A percentile compares a stretch with the other conserved stretches of the same genome.
phyloP scores from a whole-genome alignment of 495 filamentous ascomycete species.

The Tuber umbilicatum region DNA sequence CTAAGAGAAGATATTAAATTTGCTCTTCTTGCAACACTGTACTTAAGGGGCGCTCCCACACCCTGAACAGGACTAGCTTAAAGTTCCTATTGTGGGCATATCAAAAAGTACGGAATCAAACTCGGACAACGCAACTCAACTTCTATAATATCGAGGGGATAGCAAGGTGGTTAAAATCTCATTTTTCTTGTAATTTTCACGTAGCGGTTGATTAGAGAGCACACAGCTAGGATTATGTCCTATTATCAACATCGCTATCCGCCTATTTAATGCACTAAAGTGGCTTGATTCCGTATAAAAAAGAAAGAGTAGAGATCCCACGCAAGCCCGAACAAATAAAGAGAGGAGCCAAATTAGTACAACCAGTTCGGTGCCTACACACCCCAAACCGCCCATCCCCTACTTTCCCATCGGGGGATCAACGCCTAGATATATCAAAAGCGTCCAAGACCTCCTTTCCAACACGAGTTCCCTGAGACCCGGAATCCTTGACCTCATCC shows the following conservation, averaged over 20 bases:
- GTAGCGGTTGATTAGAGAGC: neutral
- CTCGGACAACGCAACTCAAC: neutral
- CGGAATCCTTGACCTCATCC: neutral
- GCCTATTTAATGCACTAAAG: neutral
- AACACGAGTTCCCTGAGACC: neutral
- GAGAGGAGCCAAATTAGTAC: neutral
- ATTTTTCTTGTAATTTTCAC: neutral
- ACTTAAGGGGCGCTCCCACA: no score
- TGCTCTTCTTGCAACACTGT: neutral
- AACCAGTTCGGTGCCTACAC: neutral
- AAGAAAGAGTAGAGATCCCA: neutral
- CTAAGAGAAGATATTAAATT: neutral
- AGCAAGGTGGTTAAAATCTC: neutral
- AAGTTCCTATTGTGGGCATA: neutral
- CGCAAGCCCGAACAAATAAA: neutral
- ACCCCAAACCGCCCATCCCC: neutral
- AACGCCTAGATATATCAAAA: neutral
- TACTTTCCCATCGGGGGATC: neutral
- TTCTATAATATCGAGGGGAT: neutral
- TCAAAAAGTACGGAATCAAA: neutral
- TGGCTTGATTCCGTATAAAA: neutral
- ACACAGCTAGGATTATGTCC: neutral
- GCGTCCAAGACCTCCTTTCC: constrained; percentile 4
- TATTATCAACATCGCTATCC: neutral
- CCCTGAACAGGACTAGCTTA: neutral